These are phyloP conservation scores for Ampelomyces quisqualis DNA, from an alignment of 2,329 filamentous ascomycete genomes.

Conservation along the genomic window DNA sequence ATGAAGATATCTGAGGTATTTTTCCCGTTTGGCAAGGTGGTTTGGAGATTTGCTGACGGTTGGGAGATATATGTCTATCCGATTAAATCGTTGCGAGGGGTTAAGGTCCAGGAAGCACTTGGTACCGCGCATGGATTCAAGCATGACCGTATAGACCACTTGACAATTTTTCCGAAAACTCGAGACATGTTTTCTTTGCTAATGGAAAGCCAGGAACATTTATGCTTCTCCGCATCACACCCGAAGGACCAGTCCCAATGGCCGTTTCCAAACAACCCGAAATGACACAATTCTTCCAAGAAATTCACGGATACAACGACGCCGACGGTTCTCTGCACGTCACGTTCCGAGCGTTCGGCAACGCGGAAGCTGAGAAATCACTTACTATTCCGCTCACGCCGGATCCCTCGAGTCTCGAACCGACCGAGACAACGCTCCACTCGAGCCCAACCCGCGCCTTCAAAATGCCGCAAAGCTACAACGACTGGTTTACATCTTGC, in stretches of 20 bases:
- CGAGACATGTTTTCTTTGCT: slow-evolving; percentile 4
- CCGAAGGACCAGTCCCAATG: slow-evolving; percentile 46
- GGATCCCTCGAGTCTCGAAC: slow-evolving; percentile 36
- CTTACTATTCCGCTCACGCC: slow-evolving; percentile 47
- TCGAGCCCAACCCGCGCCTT: slow-evolving; percentile 46
- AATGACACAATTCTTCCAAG: slow-evolving; percentile 47
- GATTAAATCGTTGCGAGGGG: slow-evolving; percentile 50
- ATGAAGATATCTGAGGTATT: slow-evolving; percentile 41
- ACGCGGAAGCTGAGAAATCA: slow-evolving; percentile 23
- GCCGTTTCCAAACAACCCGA: slow-evolving; percentile 43
- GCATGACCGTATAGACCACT: slow-evolving; percentile 42
- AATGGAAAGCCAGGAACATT: slow-evolving; percentile 25
- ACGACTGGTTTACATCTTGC: slow-evolving; percentile 48
- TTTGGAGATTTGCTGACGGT: slow-evolving; percentile 2
- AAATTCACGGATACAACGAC: slow-evolving; percentile 35
- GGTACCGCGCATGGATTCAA: slow-evolving; percentile 50
- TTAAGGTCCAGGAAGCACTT: slow-evolving; percentile 41
- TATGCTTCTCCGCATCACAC: slow-evolving; percentile 46
- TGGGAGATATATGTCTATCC: slow-evolving; percentile 50
- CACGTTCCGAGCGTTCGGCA: slow-evolving; percentile 42
- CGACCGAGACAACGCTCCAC: slow-evolving; percentile 49
- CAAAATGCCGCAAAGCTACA: slow-evolving; percentile 47
- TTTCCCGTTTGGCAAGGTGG: background rate
- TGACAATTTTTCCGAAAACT: background rate
- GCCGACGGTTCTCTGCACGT: slow-evolving; percentile 40